Evolutionary conservation across 2,329 filamentous ascomycete genomes (phyloP), one percentile per base, ranked within the genome.

Genomic region (Neurospora sp.): DNA sequence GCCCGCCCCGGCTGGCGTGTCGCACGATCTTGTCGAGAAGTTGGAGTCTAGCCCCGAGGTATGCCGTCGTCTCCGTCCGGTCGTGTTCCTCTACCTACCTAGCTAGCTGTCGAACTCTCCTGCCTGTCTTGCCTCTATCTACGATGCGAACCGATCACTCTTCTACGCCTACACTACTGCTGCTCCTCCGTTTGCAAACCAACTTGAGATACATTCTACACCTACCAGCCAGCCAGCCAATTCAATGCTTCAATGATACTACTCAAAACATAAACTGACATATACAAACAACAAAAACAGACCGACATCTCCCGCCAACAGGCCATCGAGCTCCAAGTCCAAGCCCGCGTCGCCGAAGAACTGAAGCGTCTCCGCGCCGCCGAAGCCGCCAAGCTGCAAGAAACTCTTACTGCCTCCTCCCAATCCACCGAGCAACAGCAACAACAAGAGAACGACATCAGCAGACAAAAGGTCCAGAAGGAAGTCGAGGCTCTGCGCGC

Each of bases 21-120:
- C 93, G 74, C 89, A 92, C 78, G 89, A 92, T 78, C 85, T 97
- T 77, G 86, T 96, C 77, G 90, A 97, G 77, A 89, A 90, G 72
- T 85, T 98, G 72, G 92, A 97, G 80, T 87, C 88, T 72, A 97
- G 89, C 83, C 87, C 91, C 76, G 93, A 97, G 88, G 94, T 97
- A 86, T 77, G 82, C 67, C 62, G 28, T 37, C 41, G 28, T 37
- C 41, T 37, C 43, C 57, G 41, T 39, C 65, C 52, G 33, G 33
- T 36, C 33, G 46, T 52, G 46, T 28, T 52, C 10, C 43, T 52
- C n/a, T 46, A 15, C n/a, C 43, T 33, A 52, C 11, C 10, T 52
- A 12, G 10, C 43, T 23, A 57, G 46, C 46, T 57, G 6, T 8
- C 41, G 41, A 43, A 8, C 41, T 43, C 1, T 57, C 28, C 11